Evolutionary conservation across 768 basidiomycete genomes (phyloP).

Genomic region (Cyathus striatus): DNA sequence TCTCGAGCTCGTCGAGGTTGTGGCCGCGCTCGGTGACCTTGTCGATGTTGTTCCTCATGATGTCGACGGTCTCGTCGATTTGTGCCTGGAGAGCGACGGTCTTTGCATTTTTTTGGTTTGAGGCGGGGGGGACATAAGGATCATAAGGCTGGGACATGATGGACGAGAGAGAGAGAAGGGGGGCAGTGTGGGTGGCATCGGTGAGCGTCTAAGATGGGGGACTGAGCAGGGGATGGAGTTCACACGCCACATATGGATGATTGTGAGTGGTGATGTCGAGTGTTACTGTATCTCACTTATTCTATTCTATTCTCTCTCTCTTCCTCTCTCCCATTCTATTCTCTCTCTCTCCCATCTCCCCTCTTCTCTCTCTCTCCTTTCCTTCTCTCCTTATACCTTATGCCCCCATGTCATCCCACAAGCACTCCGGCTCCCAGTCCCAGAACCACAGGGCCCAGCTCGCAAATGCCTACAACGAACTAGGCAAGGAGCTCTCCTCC

Average conservation of each 20-base stretch:
- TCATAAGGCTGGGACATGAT: constrained; percentile 96
- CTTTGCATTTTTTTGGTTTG: constrained; percentile 55
- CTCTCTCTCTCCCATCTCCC: background rate
- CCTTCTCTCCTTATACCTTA: constrained; percentile 22
- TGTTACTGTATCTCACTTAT: background rate
- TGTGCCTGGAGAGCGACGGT: constrained; percentile 95
- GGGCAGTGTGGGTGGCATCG: background rate
- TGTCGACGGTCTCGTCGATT: constrained; percentile 94
- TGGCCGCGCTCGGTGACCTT: constrained; percentile 96
- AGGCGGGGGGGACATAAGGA: constrained; percentile 81
- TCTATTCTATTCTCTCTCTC: background rate
- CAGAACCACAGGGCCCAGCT: constrained; percentile 87
- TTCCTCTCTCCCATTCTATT: background rate
- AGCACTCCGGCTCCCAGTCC: constrained; percentile 52
- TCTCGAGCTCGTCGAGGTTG: constrained; percentile 87
- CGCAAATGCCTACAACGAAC: constrained; percentile 93
- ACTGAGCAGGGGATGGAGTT: too few relatives aligned
- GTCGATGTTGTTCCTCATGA: constrained; percentile 98
- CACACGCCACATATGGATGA: constrained; percentile 32
- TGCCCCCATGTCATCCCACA: constrained; percentile 53
- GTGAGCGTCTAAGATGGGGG: too few relatives aligned
- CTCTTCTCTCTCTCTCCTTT: constrained; percentile 31
- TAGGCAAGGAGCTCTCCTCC: constrained; percentile 93
- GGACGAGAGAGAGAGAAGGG: constrained; percentile 5
- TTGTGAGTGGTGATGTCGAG: constrained; percentile 19